phyloP scores from a whole-genome alignment of 768 basidiomycete genomes.

The Hygrocybe punicea region DNA sequence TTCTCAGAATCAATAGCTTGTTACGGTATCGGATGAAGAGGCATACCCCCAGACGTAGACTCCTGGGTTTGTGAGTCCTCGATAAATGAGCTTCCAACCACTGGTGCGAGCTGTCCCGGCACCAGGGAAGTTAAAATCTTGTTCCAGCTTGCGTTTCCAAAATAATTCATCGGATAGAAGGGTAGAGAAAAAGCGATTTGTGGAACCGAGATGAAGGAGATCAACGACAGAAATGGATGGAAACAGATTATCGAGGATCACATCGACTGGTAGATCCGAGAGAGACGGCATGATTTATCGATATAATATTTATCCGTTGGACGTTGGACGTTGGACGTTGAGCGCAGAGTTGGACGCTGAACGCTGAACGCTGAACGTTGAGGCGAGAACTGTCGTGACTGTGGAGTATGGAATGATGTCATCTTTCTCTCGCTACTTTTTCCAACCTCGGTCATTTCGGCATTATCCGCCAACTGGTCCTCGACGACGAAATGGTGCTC shows the following conservation, averaged over 20 bases:
- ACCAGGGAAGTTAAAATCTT: conserved; percentile 77
- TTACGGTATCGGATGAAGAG: conserved; percentile 3
- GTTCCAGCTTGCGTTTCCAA: conserved; percentile 67
- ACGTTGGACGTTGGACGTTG: too few relatives aligned
- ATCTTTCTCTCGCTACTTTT: too few relatives aligned
- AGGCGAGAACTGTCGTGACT: too few relatives aligned
- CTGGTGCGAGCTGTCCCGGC: conserved; percentile 66
- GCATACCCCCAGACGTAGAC: conserved; percentile 51
- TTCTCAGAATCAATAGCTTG: conserved; percentile 1
- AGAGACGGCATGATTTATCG: conserved; percentile 32
- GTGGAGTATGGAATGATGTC: too few relatives aligned
- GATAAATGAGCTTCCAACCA: conserved; percentile 82
- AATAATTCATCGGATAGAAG: conserved; percentile 69
- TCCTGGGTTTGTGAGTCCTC: conserved; percentile 54
- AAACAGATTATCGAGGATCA: conserved; percentile 65
- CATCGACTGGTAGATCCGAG: conserved; percentile 12
- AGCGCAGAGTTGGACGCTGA: too few relatives aligned
- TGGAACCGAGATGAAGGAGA: conserved; percentile 56
- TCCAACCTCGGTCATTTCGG: too few relatives aligned
- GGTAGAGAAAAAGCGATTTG: conserved; percentile 58
- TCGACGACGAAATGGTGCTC: too few relatives aligned
- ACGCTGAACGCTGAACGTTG: too few relatives aligned
- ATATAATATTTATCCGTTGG: not conserved
- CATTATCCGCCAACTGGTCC: too few relatives aligned
- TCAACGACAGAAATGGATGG: conserved; percentile 53